These are phyloP conservation scores for Talaromyces adpressus DNA, from an alignment of 495 filamentous ascomycete genomes.

Conservation along the genomic window DNA sequence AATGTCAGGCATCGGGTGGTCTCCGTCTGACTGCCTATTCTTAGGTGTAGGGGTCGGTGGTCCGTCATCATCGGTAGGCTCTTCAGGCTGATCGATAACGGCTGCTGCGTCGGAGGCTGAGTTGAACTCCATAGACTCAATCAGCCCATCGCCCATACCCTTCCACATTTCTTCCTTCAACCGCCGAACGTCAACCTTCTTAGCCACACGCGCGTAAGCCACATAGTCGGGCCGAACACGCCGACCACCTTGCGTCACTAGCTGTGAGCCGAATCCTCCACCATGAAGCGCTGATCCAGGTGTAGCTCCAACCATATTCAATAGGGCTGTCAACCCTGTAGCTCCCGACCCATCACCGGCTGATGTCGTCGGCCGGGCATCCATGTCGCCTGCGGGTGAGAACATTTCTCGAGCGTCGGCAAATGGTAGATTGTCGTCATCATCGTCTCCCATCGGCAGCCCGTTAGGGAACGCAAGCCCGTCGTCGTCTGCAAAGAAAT, in stretches of 20 bases:
- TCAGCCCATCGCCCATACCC: constrained; percentile 57
- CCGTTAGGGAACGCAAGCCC: constrained; percentile 70
- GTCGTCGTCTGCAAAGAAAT: constrained; percentile 97
- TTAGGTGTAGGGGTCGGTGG: constrained; percentile 30
- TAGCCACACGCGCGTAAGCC: constrained; percentile 90
- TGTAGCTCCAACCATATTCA: constrained; percentile 40
- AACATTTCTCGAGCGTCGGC: constrained; percentile 89
- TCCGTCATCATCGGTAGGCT: constrained; percentile 22
- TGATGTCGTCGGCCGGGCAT: constrained; percentile 26
- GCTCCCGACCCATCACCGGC: constrained; percentile 29
- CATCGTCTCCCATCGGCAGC: constrained; percentile 48
- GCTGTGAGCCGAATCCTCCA: constrained; percentile 78
- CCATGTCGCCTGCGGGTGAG: constrained; percentile 57
- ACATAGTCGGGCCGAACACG: constrained; percentile 88
- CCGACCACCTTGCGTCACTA: constrained; percentile 79
- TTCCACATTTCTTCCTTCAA: constrained; percentile 96
- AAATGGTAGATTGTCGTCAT: constrained; percentile 79
- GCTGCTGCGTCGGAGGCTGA: constrained; percentile 22
- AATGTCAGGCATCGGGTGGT: constrained; percentile 13
- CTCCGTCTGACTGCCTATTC: constrained; percentile 7
- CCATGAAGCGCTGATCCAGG: constrained; percentile 25
- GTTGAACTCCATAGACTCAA: constrained; percentile 28
- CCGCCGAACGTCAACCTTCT: constrained; percentile 96
- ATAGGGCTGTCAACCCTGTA: constrained; percentile 31
- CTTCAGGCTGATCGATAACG: constrained; percentile 16